Conservation (phyloP, 495 filamentous ascomycete species). For the Jackrogersella minutella region DNA sequence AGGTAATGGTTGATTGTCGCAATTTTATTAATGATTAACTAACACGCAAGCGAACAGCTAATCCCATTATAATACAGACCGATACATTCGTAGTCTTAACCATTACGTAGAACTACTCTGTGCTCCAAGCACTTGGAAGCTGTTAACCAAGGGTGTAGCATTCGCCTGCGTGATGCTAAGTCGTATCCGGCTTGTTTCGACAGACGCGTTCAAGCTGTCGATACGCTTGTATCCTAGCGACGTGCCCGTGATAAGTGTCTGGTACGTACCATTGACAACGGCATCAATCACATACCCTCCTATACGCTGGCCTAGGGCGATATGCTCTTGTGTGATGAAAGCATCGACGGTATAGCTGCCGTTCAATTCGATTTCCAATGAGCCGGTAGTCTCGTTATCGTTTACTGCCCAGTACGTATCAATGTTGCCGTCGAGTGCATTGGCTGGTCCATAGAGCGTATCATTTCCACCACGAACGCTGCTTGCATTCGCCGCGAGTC, state of each 20-base stretch:
- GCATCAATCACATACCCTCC: conserved; percentile 39
- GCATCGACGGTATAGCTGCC: conserved; percentile 27
- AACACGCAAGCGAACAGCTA: too few species aligned
- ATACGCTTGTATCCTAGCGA: conserved; percentile 44
- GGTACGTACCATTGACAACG: conserved; percentile 22
- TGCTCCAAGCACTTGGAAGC: conserved; percentile 37
- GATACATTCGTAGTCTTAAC: too few species aligned
- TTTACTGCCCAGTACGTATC: conserved; percentile 39
- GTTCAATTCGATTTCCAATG: conserved; percentile 34
- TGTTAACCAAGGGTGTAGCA: conserved; percentile 34
- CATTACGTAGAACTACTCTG: background rate
- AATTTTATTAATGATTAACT: too few species aligned
- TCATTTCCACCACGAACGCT: conserved; percentile 30
- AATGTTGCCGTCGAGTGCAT: conserved; percentile 29
- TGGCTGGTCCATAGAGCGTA: conserved; percentile 32
- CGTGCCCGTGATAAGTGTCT: conserved; percentile 37
- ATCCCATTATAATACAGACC: too few species aligned
- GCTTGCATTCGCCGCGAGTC: conserved; percentile 29
- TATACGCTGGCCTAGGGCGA: conserved; percentile 41
- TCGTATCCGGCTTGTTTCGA: conserved; percentile 31
- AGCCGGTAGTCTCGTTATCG: conserved; percentile 31
- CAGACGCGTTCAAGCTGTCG: conserved; percentile 11
- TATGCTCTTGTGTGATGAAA: conserved; percentile 41
- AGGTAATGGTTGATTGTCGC: too few species aligned
- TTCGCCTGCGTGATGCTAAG: conserved; percentile 41